Evolutionary conservation across 345 rosid species (phyloP).

Genomic region (Arabis hirsuta): DNA sequence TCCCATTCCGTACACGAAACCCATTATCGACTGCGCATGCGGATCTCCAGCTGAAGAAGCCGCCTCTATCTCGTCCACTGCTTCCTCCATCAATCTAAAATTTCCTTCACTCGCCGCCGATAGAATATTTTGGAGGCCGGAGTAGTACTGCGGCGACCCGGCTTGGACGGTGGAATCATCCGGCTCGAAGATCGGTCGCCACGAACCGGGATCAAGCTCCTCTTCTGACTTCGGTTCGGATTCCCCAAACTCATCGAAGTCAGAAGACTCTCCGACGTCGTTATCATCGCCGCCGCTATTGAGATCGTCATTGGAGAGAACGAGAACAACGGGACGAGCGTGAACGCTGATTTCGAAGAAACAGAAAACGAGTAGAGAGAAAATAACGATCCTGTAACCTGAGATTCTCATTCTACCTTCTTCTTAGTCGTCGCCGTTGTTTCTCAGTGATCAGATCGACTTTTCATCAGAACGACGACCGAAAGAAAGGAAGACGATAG

Average conservation of each 20-base stretch:
- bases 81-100: slow-evolving; percentile 68
- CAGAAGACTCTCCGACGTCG: slow-evolving; percentile 42
- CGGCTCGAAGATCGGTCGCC: slow-evolving; percentile 94
- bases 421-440: slow-evolving; percentile 29
- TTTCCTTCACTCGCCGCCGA: slow-evolving; percentile 62
- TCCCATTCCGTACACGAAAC: slow-evolving; percentile 72
- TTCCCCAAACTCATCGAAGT: slow-evolving; percentile 86
- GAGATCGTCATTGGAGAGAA: slow-evolving; percentile 87
- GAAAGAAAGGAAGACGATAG: neutral
- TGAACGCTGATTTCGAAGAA: slow-evolving; percentile 44
- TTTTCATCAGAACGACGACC: neutral
- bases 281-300: slow-evolving; percentile 64
- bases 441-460: slow-evolving; percentile 33
- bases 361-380: slow-evolving; percentile 48
- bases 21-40: slow-evolving; percentile 76
- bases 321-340: slow-evolving; percentile 74
- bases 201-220: slow-evolving; percentile 90
- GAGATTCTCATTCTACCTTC: slow-evolving; percentile 36
- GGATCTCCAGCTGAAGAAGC: slow-evolving; percentile 67
- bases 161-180: slow-evolving; percentile 43
- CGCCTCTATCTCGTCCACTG: slow-evolving; percentile 63
- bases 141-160: slow-evolving; percentile 53
- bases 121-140: slow-evolving; percentile 61
- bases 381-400: slow-evolving; percentile 15
- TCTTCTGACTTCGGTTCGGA: slow-evolving; percentile 68